These are phyloP conservation scores for Penicillium mononematosum DNA, from an alignment of 495 filamentous ascomycete species.

Conservation along the genomic window DNA sequence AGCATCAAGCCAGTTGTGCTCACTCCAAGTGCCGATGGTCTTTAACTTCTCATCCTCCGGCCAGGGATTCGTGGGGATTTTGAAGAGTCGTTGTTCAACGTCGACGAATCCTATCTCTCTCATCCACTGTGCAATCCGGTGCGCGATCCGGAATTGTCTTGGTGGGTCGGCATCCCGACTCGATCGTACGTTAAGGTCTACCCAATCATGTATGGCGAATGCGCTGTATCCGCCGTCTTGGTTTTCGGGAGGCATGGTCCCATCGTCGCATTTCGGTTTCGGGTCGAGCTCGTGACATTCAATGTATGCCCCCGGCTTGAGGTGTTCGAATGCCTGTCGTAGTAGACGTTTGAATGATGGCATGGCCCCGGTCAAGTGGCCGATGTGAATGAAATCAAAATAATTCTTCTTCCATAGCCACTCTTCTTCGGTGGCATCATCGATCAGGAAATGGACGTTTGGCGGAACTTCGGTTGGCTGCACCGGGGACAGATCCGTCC, in stretches of 20 bases:
- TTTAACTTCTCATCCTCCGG: constrained; percentile 54
- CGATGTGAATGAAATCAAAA: constrained; percentile 50
- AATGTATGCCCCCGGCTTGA: constrained; percentile 64
- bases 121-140: constrained; percentile 55
- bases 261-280: constrained; percentile 61
- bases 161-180: constrained; percentile 48
- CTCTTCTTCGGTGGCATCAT: constrained; percentile 51
- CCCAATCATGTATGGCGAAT: constrained; percentile 53
- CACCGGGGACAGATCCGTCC: constrained; percentile 63
- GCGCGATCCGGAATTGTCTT: constrained; percentile 52
- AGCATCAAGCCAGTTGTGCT: constrained; percentile 43
- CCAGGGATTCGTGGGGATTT: constrained; percentile 62
- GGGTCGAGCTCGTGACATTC: constrained; percentile 62
- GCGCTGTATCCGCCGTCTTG: constrained; percentile 39
- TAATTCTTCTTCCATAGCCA: constrained; percentile 48
- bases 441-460: constrained; percentile 61
- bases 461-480: constrained; percentile 57
- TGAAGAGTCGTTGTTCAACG: constrained; percentile 53
- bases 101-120: constrained; percentile 63
- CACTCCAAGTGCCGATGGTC: constrained; percentile 45
- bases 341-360: constrained; percentile 43
- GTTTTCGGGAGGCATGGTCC: constrained; percentile 51
- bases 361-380: constrained; percentile 44
- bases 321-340: constrained; percentile 45
- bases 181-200: constrained; percentile 46